Evolutionary conservation across 306 rosid genomes (phyloP), one percentile per base, ranked within the genome.

Genomic region (Ormosia emarginata): DNA sequence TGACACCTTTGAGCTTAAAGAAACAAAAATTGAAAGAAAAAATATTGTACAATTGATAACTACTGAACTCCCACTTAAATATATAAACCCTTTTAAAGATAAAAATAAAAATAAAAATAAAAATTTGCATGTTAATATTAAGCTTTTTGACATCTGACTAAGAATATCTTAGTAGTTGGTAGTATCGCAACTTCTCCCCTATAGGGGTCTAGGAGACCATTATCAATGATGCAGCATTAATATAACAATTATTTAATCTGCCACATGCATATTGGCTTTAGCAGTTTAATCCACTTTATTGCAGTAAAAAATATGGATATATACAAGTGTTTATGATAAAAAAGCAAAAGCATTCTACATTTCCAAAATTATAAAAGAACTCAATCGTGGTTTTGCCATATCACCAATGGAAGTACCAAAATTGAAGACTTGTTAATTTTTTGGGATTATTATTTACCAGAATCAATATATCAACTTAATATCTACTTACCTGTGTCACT

Each of bases 221-320:
- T 67, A 75, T 56, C 4, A 65, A 37, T 50, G 65, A 44, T 66
- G 70, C 71, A 56, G 34, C 71, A 66, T 56, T 37, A 53, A 55
- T 55, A 49, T 55, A 55, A 41, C 67, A 67, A 5, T 63, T 41
- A 65, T 53, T 82, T 57, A 57, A 59, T 57, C 57, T 75, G 15
- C 53, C 32, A 39, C 46, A 36, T 34, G 36, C 50, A 53, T 44
- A 8, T 66, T 44, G 77, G 52, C 29, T 30, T 58, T 41, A 32
- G 39, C 81, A 55, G 33, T 81, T 53, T 64, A 43, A 66, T 74
- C 53, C 71, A 67, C 65, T 46, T 55, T 7, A 13, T 62, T 71
- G 79, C 56, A 49, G 52, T 71, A 29, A 61, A 71, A 71, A 56
- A 46, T 59, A 14, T 9, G 29, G 46, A 62, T 71, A 24, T 17